phyloP scores from a whole-genome alignment of 106 monocot genomes.

The Xerophyta viscosa region DNA sequence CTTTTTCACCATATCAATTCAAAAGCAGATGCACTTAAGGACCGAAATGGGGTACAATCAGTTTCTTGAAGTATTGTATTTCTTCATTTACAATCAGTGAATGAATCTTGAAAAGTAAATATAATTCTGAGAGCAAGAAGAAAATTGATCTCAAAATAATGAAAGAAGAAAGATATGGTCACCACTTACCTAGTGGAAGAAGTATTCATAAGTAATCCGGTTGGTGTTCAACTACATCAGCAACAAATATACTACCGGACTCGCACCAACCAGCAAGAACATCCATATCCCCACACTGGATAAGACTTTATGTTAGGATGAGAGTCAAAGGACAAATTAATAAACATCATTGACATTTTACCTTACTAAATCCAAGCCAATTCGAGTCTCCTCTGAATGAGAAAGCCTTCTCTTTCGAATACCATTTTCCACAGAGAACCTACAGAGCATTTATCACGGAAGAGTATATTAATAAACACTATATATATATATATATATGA shows the following conservation, averaged over 20 bases:
- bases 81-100: no score
- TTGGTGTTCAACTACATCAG: constrained; percentile 38
- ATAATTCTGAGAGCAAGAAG: no score
- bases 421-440: constrained; percentile 80
- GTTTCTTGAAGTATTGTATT: no score
- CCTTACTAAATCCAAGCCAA: constrained; percentile 91
- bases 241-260: constrained; percentile 75
- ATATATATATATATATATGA: no score
- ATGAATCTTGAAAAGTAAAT: no score
- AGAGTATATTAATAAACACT: neutral
- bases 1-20: no score
- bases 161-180: no score
- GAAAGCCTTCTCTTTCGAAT: constrained; percentile 42
- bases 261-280: constrained; percentile 90
- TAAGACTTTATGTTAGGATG: neutral
- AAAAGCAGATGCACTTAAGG: no score
- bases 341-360: constrained; percentile 2
- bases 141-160: no score
- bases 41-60: no score
- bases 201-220: no score
- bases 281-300: constrained; percentile 60
- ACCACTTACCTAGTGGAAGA: no score
- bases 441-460: constrained; percentile 13
- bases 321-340: neutral
- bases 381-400: constrained; percentile 96